Percentiles rank a stretch among this genome's conserved stretches.
These are phyloP conservation scores for Reutealis trisperma DNA, from an alignment of 345 rosid genomes.

Conservation along the genomic window DNA sequence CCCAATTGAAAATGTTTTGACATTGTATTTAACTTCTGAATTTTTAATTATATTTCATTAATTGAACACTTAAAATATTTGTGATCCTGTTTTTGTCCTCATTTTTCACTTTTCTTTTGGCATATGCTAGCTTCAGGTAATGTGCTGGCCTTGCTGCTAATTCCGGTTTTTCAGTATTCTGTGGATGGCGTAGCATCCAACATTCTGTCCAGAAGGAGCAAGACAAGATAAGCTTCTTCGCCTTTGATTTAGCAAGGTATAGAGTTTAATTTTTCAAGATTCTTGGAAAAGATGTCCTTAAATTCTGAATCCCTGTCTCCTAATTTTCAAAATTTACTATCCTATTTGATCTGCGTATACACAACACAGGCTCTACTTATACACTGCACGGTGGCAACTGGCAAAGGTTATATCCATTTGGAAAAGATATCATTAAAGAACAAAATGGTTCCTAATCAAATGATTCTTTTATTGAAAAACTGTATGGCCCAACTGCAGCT, in stretches of 20 bases:
- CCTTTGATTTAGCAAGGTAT: neutral
- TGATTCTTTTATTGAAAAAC: too few relatives aligned
- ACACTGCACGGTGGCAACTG: too few relatives aligned
- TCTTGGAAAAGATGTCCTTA: neutral
- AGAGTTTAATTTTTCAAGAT: neutral
- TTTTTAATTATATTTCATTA: neutral
- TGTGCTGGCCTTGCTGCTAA: neutral
- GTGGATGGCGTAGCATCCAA: neutral
- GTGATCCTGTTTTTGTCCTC: neutral
- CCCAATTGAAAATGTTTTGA: too few relatives aligned
- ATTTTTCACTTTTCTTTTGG: neutral
- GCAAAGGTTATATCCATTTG: too few relatives aligned
- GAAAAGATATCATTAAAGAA: too few relatives aligned
- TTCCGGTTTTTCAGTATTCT: neutral
- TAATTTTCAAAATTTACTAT: neutral
- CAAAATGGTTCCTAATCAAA: too few relatives aligned
- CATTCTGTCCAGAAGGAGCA: neutral
- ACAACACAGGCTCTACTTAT: neutral
- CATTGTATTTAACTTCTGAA: neutral
- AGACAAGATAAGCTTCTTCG: neutral
- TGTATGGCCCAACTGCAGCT: too few relatives aligned
- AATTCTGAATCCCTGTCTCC: neutral
- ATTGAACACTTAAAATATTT: neutral
- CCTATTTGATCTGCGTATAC: neutral
- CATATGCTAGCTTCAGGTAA: neutral